Evolutionary conservation across 2,329 filamentous ascomycete genomes (phyloP), one percentile per base, ranked within the genome.

Genomic region (Gyromitra esculenta): DNA sequence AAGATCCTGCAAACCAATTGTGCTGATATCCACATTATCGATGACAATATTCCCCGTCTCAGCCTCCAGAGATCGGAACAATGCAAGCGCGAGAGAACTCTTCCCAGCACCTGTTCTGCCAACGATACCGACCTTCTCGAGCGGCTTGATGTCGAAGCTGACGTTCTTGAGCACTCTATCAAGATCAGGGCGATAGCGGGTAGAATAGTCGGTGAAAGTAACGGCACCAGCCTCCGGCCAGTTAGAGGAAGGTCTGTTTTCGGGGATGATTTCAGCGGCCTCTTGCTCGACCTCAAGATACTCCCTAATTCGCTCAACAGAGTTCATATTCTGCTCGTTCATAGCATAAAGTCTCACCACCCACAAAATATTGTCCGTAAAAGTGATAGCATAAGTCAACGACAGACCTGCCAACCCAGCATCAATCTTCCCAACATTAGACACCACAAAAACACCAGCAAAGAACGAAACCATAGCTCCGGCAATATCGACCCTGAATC

Each of bases 251-350:
- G 96, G 96, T 37, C 93, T 88, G 79, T 89, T 92, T 75, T 95
- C 90, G 70, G 93, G 90, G 52, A 97, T 88, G 52, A 97, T 86
- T 0, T 92, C 87, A 0, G 88, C 86, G 0, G 96, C 94, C 84
- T 99, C 96, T 83, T 97, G 95, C 81, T 98, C 95, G 0, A 99
- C 92, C 57, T 98, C 93, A 45, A 98, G 88, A 82, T 98, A 99
- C 83, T 99, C 96, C 85, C 97, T 96, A 82, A 99, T 91, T 82
- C 96, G 92, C 85, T 99, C 96, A 63, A 98, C 94, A 1, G 95
- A 95, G 84, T 99, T 99, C 96, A 99, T 98, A 84, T 97, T 98
- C 84, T 99, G 96, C 85, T 99, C 96, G 81, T 98, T 97, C 82
- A 92, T 90, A 0, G 94, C 91, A 83, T 99, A 99, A 13, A 97